Evolutionary conservation across 78 protist species (phyloP), one percentile per base, ranked within the genome.

Genomic region (Isochrysis galbana): DNA sequence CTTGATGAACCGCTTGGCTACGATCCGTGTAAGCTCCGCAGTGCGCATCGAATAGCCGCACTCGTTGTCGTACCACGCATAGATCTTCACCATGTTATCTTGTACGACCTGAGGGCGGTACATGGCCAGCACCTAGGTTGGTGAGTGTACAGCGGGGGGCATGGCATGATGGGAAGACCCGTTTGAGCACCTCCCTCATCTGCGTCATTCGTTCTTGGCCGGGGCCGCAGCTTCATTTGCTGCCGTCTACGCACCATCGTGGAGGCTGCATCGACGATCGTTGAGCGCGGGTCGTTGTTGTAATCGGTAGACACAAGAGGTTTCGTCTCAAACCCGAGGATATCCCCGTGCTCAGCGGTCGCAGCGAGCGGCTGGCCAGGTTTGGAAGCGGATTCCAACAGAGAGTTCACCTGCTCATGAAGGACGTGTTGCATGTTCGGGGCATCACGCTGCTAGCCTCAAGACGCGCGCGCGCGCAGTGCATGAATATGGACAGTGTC

Each of bases 41-140:
- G 14, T 2, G 46, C 86, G 86, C 25, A 0, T 19, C 29, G 39
- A 25, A 38, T 41, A 82, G 23, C 92, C 92, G 74, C 69, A 44
- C 87, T 90, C 92, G 70, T 90, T 90, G 87, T 90, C 92, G 87
- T 90, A 90, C 92, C 92, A 90, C 23, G 70, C 87, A 36, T 19
- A 34, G 44, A 90, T 25, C 70, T 90, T 90, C 74, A 70, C 45
- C 47, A 10, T 2, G 36, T 2, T 77, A 14, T 14, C 61, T 51
- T 7, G 61, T 51, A n/a, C n/a, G n/a, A n/a, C n/a, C n/a, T n/a
- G n/a, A n/a, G n/a, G n/a, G n/a, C n/a, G n/a, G n/a, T n/a, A n/a
- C n/a, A n/a, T n/a, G n/a, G n/a, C n/a, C n/a, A n/a, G n/a, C n/a
- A n/a, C n/a, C n/a, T n/a, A n/a, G n/a, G n/a, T n/a, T n/a, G n/a